A percentile compares a stretch with the other conserved stretches of the same genome.
These are phyloP conservation scores for Fallopia convolvulus DNA, from an alignment of 148 eudicot genomes.

Conservation along the genomic window DNA sequence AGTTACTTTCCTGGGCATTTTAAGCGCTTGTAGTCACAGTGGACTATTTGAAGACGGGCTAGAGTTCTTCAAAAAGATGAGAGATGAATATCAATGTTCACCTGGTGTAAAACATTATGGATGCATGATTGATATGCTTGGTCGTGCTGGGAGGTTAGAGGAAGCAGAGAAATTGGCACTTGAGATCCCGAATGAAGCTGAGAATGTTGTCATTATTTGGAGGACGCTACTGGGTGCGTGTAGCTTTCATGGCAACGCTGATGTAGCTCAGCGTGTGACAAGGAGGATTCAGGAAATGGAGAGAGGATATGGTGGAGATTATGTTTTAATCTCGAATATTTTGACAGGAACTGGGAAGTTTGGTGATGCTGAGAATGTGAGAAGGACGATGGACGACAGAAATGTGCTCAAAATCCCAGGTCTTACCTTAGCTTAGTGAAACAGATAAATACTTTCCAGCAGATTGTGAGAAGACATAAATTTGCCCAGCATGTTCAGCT, in stretches of 20 bases:
- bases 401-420: constrained; percentile 37
- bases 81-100: constrained; percentile 18
- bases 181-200: constrained; percentile 25
- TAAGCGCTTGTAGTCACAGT: constrained; percentile 54
- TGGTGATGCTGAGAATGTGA: constrained; percentile 40
- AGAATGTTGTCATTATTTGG: constrained; percentile 55
- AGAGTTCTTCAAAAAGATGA: constrained; percentile 41
- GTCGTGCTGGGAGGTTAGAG: constrained; percentile 50
- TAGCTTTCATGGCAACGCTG: constrained; percentile 40
- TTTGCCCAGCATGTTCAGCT: too few species aligned
- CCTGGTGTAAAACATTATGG: constrained; percentile 56
- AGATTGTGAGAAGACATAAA: neutral
- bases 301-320: constrained; percentile 56
- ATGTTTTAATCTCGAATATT: constrained; percentile 58
- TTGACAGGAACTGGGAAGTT: constrained; percentile 43
- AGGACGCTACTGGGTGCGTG: constrained; percentile 71
- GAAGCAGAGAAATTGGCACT: constrained; percentile 54
- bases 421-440: constrained; percentile 19
- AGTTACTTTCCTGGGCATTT: constrained; percentile 51
- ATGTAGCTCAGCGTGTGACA: constrained; percentile 41
- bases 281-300: constrained; percentile 44
- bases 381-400: constrained; percentile 33
- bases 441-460: neutral
- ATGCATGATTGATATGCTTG: constrained; percentile 56
- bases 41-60: constrained; percentile 62